These are phyloP conservation scores for Iodosphaeria phyllophila DNA, from an alignment of 2,329 filamentous ascomycete species.

Conservation along the genomic window DNA sequence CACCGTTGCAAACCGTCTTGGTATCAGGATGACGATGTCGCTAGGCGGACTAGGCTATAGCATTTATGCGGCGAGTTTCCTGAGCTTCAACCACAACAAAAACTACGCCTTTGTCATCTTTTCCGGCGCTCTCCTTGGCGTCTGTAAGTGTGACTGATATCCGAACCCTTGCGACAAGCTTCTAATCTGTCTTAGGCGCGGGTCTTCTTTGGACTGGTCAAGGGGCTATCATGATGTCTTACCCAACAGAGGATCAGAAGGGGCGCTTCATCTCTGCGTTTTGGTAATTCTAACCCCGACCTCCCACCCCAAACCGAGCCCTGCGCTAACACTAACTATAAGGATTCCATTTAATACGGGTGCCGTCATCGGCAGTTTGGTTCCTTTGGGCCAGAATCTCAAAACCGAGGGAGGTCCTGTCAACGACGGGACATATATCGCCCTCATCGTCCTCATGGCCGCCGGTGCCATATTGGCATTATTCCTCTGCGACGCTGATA, in stretches of 20 bases:
- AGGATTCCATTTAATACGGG: conserved; percentile 89
- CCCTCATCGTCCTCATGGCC: conserved; percentile 55
- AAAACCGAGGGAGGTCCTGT: conserved; percentile 31
- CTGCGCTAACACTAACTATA: too few species aligned
- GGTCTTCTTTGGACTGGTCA: conserved; percentile 70
- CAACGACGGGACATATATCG: conserved; percentile 54
- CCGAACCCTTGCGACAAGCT: too few species aligned
- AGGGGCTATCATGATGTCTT: conserved; percentile 78
- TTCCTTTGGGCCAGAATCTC: conserved; percentile 58
- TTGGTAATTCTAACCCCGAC: too few species aligned
- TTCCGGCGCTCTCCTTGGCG: conserved; percentile 55
- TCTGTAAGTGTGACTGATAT: too few species aligned
- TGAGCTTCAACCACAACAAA: conserved; percentile 48
- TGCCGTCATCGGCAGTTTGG: conserved; percentile 66
- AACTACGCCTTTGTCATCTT: conserved; percentile 59
- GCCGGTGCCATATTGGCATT: conserved; percentile 43
- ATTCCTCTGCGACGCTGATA: conserved; percentile 42
- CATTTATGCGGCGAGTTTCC: conserved; percentile 52
- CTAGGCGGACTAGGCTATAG: conserved; percentile 63
- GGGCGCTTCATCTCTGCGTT: conserved; percentile 80
- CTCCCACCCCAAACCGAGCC: too few species aligned
- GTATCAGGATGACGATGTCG: conserved; percentile 46
- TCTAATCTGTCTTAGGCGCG: too few species aligned
- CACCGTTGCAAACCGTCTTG: conserved; percentile 60
- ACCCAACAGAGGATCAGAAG: conserved; percentile 65